Conservation (phyloP, 2,329 filamentous ascomycete species). For the Paraphoma sp. region DNA sequence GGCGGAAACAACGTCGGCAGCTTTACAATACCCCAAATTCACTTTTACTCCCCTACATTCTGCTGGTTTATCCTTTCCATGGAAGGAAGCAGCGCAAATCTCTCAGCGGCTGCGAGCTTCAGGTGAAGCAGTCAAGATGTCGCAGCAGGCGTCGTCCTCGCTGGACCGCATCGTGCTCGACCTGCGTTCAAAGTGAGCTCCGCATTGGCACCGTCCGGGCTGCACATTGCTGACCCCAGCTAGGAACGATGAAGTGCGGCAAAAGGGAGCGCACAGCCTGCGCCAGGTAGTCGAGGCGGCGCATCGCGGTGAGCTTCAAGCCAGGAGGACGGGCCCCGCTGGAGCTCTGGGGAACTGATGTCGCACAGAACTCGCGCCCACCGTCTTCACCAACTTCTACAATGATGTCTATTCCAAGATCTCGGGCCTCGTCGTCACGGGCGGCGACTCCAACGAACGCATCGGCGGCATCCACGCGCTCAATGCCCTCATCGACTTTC, state of each 20-base stretch:
- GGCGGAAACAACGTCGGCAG: constrained; percentile 18
- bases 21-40: constrained; percentile 19
- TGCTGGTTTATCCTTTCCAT: constrained; percentile 37
- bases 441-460: constrained; percentile 84
- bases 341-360: constrained; percentile 24
- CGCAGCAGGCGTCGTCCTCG: constrained; percentile 41
- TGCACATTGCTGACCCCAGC: constrained; percentile 17
- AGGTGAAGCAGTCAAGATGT: constrained; percentile 47
- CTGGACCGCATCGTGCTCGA: constrained; percentile 64
- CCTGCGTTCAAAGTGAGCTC: constrained; percentile 61
- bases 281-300: constrained; percentile 53
- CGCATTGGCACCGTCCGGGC: not conserved
- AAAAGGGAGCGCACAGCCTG: constrained; percentile 52
- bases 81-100: constrained; percentile 32
- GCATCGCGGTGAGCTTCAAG: constrained; percentile 52
- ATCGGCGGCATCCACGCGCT: constrained; percentile 92
- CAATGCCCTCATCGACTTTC: constrained; percentile 93
- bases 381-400: constrained; percentile 78
- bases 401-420: constrained; percentile 71
- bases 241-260: constrained; percentile 54
- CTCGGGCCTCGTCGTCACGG: constrained; percentile 78
- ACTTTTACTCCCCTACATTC: constrained; percentile 8
- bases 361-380: constrained; percentile 73
- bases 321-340: constrained; percentile 15
- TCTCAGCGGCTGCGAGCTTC: constrained; percentile 38